These are phyloP conservation scores for Carpinus fangiana DNA, from an alignment of 306 rosid genomes.

Conservation along the genomic window DNA sequence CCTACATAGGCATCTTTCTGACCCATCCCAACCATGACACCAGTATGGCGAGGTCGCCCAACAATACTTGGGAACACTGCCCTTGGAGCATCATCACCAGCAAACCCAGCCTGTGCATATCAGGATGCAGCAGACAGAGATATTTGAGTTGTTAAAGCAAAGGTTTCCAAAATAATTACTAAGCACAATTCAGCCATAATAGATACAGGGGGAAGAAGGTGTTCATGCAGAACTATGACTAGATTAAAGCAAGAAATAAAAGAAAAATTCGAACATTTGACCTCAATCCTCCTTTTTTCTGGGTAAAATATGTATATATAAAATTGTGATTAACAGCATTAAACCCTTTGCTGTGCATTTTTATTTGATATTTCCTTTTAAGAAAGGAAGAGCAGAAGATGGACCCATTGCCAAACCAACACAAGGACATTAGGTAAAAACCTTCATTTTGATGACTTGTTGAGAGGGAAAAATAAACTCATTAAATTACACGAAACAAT, in stretches of 20 bases:
- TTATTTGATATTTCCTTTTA: background rate
- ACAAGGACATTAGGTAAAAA: background rate
- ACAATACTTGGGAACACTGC: conserved; percentile 67
- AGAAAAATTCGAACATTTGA: too few relatives aligned
- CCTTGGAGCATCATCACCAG: conserved; percentile 71
- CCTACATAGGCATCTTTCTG: conserved; percentile 75
- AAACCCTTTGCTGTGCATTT: background rate
- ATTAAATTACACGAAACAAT: background rate
- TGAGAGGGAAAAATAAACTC: background rate
- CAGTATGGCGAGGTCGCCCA: conserved; percentile 68
- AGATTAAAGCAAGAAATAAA: too few relatives aligned
- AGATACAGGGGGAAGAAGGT: background rate
- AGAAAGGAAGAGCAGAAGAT: background rate
- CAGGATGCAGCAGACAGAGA: background rate
- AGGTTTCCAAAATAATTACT: background rate
- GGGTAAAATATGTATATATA: too few relatives aligned
- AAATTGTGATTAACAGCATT: background rate
- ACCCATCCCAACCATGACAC: conserved; percentile 74
- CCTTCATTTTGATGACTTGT: background rate
- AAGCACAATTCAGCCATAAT: background rate
- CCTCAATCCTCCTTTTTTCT: too few relatives aligned
- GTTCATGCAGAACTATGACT: background rate
- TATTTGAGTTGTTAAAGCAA: background rate
- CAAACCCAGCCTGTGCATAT: conserved; percentile 61
- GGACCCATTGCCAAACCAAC: background rate